A percentile compares a stretch with the other conserved stretches of the same genome.
Evolutionary conservation across 1,284 basidiomycete genomes (phyloP).

Genomic region (Hymenochaete sp.): DNA sequence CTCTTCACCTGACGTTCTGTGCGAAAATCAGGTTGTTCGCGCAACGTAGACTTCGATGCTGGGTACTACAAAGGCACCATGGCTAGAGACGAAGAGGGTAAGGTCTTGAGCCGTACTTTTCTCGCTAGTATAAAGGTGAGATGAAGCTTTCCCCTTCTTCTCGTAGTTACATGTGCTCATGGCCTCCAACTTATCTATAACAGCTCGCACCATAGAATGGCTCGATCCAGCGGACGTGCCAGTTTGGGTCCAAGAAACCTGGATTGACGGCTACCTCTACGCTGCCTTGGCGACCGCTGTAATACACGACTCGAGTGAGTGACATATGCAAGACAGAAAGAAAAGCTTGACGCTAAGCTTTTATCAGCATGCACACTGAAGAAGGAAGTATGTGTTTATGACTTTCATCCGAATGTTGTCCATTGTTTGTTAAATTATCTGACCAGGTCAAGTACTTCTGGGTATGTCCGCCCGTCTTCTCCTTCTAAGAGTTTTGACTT

Average conservation of each 20-base stretch:
- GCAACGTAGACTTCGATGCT: no score
- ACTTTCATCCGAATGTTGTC: background rate
- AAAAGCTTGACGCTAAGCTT: no score
- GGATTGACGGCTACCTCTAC: background rate
- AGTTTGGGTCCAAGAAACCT: background rate
- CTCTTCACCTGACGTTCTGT: no score
- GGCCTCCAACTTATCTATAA: background rate
- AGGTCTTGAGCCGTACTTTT: no score
- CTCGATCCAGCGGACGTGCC: background rate
- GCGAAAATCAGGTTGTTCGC: no score
- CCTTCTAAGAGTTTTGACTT: background rate
- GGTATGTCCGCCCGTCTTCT: background rate
- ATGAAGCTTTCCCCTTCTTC: no score
- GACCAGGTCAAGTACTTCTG: conserved; percentile 7
- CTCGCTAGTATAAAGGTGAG: no score
- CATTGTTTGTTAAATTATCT: background rate
- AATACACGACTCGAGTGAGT: conserved; percentile 1
- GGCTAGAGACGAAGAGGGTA: no score
- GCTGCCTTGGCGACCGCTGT: background rate
- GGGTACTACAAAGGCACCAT: no score
- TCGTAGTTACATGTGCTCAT: no score
- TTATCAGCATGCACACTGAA: conserved; percentile 2
- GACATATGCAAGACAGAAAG: no score
- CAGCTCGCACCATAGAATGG: background rate
- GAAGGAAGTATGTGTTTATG: background rate